These are phyloP conservation scores for Hymenotorrendiella dingleyae DNA, from an alignment of 2,329 filamentous ascomycete species.

Conservation along the genomic window DNA sequence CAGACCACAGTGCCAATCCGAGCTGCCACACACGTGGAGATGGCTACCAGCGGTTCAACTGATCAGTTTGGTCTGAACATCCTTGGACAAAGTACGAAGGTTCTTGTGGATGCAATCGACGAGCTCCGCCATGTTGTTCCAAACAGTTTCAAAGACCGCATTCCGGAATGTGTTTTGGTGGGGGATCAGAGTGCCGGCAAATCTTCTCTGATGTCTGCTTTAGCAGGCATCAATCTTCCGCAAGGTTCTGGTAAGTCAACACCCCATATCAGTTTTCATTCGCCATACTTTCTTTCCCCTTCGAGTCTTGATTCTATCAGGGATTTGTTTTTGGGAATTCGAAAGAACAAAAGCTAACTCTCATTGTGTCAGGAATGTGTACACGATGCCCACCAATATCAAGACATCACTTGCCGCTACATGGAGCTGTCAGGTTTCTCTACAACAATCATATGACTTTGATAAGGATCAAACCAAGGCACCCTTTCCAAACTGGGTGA, in stretches of 20 bases:
- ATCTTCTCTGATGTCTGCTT: constrained; percentile 58
- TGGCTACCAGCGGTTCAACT: not conserved
- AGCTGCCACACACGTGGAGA: not conserved
- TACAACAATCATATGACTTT: constrained; percentile 61
- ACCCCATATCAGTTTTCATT: too few species aligned
- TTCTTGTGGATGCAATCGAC: constrained; percentile 59
- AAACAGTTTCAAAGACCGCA: constrained; percentile 56
- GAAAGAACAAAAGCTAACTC: too few species aligned
- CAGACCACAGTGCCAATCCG: not conserved
- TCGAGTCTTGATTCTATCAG: too few species aligned
- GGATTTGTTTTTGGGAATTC: too few species aligned
- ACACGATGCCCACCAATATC: constrained; percentile 80
- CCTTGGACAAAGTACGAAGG: constrained; percentile 58
- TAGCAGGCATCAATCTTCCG: constrained; percentile 66
- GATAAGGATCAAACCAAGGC: constrained; percentile 15
- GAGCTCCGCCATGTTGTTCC: constrained; percentile 69
- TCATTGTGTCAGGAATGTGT: too few species aligned
- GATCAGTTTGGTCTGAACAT: constrained; percentile 34
- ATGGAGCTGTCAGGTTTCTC: constrained; percentile 64
- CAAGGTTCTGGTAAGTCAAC: constrained; percentile 61
- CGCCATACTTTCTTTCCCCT: too few species aligned
- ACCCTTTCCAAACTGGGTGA: constrained; percentile 61
- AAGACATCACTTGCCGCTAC: constrained; percentile 49
- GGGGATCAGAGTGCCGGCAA: constrained; percentile 86
- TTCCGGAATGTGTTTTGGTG: constrained; percentile 77